These are phyloP conservation scores for Plantago coronopus DNA, from an alignment of 305 asterid genomes.

Conservation along the genomic window DNA sequence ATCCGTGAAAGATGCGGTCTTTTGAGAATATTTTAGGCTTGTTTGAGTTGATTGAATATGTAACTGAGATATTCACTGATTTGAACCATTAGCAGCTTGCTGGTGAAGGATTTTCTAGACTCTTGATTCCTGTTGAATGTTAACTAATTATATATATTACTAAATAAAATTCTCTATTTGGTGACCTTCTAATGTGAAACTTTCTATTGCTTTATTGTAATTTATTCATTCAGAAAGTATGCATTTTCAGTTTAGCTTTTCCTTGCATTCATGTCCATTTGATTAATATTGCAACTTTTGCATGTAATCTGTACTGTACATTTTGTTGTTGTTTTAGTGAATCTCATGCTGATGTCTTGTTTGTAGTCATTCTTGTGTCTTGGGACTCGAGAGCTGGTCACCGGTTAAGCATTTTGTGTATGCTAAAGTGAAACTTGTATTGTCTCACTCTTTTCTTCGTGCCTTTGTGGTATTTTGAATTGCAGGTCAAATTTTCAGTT, in stretches of 20 bases:
- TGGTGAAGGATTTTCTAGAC: not conserved
- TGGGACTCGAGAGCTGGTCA: conserved; percentile 1
- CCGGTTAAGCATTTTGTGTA: conserved; percentile 7
- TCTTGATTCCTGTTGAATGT: conserved; percentile 15
- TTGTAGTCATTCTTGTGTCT: conserved; percentile 2
- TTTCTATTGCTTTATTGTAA: not conserved
- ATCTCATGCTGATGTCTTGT: conserved; percentile 9
- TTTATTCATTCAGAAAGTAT: not conserved
- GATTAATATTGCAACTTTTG: conserved; percentile 9
- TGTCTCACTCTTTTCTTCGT: conserved; percentile 9
- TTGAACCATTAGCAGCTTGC: conserved; percentile 15
- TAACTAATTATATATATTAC: too few relatives aligned
- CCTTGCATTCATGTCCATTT: not conserved
- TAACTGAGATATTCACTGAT: not conserved
- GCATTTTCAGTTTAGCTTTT: conserved; percentile 4
- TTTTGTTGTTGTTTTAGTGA: conserved; percentile 1
- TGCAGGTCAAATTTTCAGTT: conserved; percentile 96
- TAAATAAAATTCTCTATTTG: conserved; percentile 5
- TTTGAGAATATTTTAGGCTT: conserved; percentile 3
- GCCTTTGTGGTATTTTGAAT: conserved; percentile 3
- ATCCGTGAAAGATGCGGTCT: conserved; percentile 9
- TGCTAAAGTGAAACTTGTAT: not conserved
- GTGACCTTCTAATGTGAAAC: conserved; percentile 11
- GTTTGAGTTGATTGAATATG: not conserved
- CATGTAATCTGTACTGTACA: not conserved